Evolutionary conservation across 257 asterid genomes (phyloP).

Genomic region (Solanum piurae): DNA sequence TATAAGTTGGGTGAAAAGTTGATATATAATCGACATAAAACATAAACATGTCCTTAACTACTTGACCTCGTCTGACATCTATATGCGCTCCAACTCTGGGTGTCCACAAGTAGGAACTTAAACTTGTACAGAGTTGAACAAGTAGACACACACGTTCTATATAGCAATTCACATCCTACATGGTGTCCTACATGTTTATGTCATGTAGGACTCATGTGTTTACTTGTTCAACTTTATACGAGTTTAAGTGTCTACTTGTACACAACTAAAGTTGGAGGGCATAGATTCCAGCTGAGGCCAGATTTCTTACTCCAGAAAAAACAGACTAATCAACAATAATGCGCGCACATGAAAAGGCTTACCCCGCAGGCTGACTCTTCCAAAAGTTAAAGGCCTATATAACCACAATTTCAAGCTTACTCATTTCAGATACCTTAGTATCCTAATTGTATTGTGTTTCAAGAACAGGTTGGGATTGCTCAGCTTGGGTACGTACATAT

Average conservation of each 20-base stretch:
- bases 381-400: background rate
- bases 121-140: background rate
- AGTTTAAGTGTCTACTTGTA: background rate
- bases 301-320: too few relatives aligned
- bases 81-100: background rate
- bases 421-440: background rate
- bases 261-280: background rate
- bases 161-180: background rate
- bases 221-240: background rate
- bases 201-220: background rate
- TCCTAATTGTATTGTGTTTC: background rate
- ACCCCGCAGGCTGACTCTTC: too few relatives aligned
- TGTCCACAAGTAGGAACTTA: background rate
- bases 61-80: background rate
- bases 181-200: background rate
- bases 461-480: slow-evolving; percentile 91
- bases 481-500: slow-evolving; percentile 79
- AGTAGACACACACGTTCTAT: background rate
- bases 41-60: background rate
- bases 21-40: background rate
- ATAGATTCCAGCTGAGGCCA: background rate
- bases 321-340: too few relatives aligned
- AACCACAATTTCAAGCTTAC: background rate
- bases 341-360: too few relatives aligned
- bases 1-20: background rate